Evolutionary conservation across 1,284 basidiomycete genomes (phyloP).

Genomic region (Ceratobasidium papillatum): DNA sequence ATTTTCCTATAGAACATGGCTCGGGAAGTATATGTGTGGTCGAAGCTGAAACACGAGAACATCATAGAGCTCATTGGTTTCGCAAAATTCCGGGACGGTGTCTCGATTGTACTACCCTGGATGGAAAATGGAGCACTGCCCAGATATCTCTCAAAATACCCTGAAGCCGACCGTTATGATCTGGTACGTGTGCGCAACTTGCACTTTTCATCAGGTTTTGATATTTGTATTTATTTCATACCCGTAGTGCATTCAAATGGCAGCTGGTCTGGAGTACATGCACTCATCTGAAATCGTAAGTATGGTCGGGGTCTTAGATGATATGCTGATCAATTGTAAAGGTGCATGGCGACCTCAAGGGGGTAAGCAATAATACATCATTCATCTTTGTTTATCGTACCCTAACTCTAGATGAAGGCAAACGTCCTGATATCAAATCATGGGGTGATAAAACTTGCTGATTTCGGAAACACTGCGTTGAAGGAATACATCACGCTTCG

Average conservation of each 20-base stretch:
- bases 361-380: neutral
- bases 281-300: neutral
- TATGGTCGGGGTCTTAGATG: neutral
- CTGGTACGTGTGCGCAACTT: neutral
- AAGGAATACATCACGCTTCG: slow-evolving; percentile 1
- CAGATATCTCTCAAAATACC: neutral
- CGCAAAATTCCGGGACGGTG: neutral
- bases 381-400: neutral
- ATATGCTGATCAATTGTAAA: neutral
- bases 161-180: neutral
- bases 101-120: slow-evolving; percentile 27
- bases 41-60: slow-evolving; percentile 1
- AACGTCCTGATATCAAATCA: neutral
- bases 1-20: neutral
- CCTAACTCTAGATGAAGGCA: neutral
- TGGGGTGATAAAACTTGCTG: neutral
- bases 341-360: slow-evolving; percentile 25
- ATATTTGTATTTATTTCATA: neutral
- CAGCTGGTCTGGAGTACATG: slow-evolving; percentile 1
- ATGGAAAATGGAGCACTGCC: neutral
- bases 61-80: slow-evolving; percentile 5
- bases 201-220: neutral
- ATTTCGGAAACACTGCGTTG: neutral
- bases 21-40: slow-evolving; percentile 18
- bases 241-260: slow-evolving; percentile 18